These are phyloP conservation scores for Forsythia suspensa DNA, from an alignment of 257 asterid species.

Conservation along the genomic window DNA sequence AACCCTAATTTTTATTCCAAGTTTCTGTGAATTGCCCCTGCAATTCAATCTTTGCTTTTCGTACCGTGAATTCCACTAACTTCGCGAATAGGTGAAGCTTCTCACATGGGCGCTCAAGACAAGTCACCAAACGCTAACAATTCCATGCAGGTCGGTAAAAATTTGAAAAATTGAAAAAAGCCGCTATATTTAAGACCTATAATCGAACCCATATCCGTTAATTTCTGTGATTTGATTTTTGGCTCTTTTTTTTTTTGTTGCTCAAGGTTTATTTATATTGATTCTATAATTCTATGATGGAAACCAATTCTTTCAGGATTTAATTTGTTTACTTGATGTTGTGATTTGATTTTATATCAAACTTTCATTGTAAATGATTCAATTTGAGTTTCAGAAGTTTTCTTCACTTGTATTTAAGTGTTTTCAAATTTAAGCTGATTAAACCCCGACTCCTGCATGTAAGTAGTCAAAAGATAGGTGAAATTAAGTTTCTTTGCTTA, in stretches of 20 bases:
- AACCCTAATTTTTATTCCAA: slow-evolving; percentile 53
- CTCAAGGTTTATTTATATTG: neutral
- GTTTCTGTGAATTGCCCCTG: slow-evolving; percentile 22
- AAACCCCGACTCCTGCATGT: neutral
- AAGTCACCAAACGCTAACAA: slow-evolving; percentile 44
- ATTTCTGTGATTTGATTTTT: neutral
- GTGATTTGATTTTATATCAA: neutral
- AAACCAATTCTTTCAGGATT: neutral
- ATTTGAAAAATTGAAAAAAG: neutral
- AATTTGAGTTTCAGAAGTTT: neutral
- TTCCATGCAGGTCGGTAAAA: slow-evolving; percentile 53
- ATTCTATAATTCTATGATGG: neutral
- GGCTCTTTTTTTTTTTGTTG: neutral
- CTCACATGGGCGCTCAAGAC: slow-evolving; percentile 55
- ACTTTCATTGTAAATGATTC: neutral
- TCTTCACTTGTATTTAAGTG: neutral
- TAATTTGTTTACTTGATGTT: neutral
- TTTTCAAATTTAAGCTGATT: neutral
- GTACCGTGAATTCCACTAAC: slow-evolving; percentile 30
- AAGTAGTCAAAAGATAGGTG: neutral
- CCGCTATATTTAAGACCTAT: neutral
- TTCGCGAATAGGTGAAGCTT: slow-evolving; percentile 6
- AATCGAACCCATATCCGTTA: neutral
- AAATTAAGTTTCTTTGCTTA: neutral
- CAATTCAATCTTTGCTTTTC: slow-evolving; percentile 27